Base-by-base conservation (phyloP, 345 rosid species). In the Litchi chinensis region DNA sequence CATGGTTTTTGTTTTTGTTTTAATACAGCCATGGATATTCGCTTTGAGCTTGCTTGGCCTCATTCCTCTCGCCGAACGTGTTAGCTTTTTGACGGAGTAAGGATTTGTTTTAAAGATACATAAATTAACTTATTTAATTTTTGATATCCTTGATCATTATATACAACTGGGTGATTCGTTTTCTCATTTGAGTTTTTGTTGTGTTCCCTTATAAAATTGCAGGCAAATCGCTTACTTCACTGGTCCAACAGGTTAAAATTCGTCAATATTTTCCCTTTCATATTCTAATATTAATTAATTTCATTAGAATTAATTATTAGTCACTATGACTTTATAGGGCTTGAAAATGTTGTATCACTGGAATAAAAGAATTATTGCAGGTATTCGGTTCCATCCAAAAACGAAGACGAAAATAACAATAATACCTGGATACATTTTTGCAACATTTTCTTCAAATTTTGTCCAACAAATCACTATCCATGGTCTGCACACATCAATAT, bases 31-130 rank as follows among this genome's bases (percentile, higher is more conserved):
- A 5, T 92, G 94, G 92, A 68, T 95, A n/a, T 95, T 95, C 81
- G 97, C 84, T 54, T 80, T 95, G 82, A 93, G 98, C 87, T 85
- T 95, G 79, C 90, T 90, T 10, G 99, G 97, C 48, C 86, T 92
- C 39, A 87, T 91, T 40, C 96, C 98, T 60, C 89, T 95, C 10
- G 99, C 98, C 2, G 98, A 95, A 77, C 90, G 99, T 65, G 90
- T 95, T 84, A 92, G 99, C 89, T 95, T 93, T 81, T 82, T 93
- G 76, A 95, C 99, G 3, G 99, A 92, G 99, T 95, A 91, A 90
- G 95, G 37, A 2, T 4, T 41, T 70, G 4, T 21, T 12, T 18
- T 44, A 18, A 6, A 5, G 6, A 16, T 32, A 0, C 8, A 4
- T 73, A 10, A 37, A 0, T 57, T 39, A 39, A 6, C 3, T 21